Conservation (phyloP, 306 rosid species). For the Echinosophora koreensis region DNA sequence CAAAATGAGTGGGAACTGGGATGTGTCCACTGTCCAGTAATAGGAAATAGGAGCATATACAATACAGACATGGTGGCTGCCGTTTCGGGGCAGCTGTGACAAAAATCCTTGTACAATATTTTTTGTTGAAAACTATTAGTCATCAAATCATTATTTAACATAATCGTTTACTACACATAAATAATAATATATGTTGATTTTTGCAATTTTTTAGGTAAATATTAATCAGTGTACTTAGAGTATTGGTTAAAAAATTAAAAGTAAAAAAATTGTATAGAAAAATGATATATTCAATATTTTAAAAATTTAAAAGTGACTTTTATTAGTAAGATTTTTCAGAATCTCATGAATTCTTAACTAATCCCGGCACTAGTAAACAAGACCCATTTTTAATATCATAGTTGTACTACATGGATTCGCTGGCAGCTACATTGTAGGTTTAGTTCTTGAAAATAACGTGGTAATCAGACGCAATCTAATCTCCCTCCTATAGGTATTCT, state of each 20-base stretch:
- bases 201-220: no score
- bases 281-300: no score
- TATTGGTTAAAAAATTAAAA: no score
- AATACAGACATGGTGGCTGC: not conserved
- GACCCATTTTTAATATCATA: not conserved
- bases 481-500: not conserved
- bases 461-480: not conserved
- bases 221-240: no score
- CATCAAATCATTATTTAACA: no score
- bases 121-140: not conserved
- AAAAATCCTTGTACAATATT: not conserved
- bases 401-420: not conserved
- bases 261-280: no score
- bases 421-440: not conserved
- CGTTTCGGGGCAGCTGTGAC: not conserved
- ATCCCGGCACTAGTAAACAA: no score
- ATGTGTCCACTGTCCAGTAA: not conserved
- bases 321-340: no score
- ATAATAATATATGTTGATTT: no score
- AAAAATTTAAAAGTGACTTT: no score
- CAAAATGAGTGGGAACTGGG: not conserved
- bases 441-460: not conserved
- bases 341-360: no score
- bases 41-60: no score
- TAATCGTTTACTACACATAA: not conserved